phyloP scores from a whole-genome alignment of 2,329 filamentous ascomycete genomes.

The Graphiopsis chlorocephala region DNA sequence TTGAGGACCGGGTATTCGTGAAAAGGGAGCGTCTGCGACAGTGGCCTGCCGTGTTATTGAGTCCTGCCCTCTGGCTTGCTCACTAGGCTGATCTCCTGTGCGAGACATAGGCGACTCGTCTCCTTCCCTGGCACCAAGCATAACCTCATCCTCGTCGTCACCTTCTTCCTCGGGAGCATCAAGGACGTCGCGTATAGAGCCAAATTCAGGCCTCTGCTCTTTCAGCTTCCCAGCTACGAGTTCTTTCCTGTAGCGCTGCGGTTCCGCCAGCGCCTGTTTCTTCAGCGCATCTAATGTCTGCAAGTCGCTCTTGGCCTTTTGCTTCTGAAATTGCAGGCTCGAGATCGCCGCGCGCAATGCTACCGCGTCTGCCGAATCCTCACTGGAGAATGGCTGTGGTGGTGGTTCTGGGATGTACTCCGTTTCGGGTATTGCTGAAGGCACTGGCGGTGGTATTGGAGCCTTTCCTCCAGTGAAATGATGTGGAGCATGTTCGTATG shows the following conservation, averaged over 20 bases:
- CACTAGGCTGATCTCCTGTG: background rate
- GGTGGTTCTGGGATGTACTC: conserved; percentile 43
- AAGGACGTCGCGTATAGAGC: conserved; percentile 35
- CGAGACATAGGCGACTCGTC: conserved; percentile 28
- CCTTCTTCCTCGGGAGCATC: conserved; percentile 32
- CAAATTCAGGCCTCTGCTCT: conserved; percentile 32
- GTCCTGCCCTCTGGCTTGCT: conserved; percentile 15
- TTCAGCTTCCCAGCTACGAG: conserved; percentile 57
- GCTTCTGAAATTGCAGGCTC: conserved; percentile 80
- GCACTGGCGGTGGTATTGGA: conserved; percentile 17
- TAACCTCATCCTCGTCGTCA: conserved; percentile 25
- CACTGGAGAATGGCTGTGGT: conserved; percentile 46
- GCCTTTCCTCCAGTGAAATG: conserved; percentile 8
- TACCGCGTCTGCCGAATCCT: conserved; percentile 77
- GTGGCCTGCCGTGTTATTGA: background rate
- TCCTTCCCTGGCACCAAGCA: conserved; percentile 34
- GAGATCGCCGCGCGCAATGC: conserved; percentile 82
- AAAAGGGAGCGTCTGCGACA: conserved; percentile 46
- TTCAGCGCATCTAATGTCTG: conserved; percentile 67
- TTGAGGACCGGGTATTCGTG: conserved; percentile 70
- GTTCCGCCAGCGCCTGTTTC: conserved; percentile 66
- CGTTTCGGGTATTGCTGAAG: conserved; percentile 22
- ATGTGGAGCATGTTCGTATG: background rate
- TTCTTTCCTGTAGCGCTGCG: conserved; percentile 68
- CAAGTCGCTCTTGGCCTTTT: conserved; percentile 74